Evolutionary conservation across 495 filamentous ascomycete genomes (phyloP), one percentile per base, ranked within the genome.

Genomic region (Aspergillus diversus): DNA sequence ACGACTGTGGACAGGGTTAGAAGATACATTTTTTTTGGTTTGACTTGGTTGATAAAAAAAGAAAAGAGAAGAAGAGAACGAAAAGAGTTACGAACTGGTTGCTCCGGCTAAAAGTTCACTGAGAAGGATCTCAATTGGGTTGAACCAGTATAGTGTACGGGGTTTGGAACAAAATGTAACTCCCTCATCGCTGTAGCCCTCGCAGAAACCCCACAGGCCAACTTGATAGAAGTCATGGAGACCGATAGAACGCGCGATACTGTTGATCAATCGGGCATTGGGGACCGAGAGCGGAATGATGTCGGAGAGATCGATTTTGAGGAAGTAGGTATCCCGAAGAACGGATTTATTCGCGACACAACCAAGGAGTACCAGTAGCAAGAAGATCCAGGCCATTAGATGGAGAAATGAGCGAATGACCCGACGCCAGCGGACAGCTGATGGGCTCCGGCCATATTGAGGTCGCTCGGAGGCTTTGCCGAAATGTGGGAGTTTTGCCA

Each of bases 161-260:
- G 92, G 87, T 16, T 80, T 77, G 35, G 87, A 90, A 76, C 93
- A 97, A 62, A 72, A 72, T 8, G 91, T 94, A 55, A 95, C 87
- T 5, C 91, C 90, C 61, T 84, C 75, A 49, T 80, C 80, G 48
- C 87, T 75, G 74, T 92, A 93, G 16, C 93, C 93, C 76, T 94
- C 90, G 68, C 93, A 97, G 71, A 89, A 96, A 39, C 85, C 87
- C 93, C 93, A 97, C 12, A 97, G 73, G 5, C 93, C 93, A 39
- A 96, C 92, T 68, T 91, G 88, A 73, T 98, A 98, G 76, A 95
- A 98, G 76, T 97, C 93, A 66, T 96, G 91, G 16, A 97, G 80
- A 7, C 93, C 93, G 53, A 98, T 83, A 11, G 89, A 89, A 46
- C 89, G 90, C n/a, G 93, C 93, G 60, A 97, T 92, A 57, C 83